Conservation (phyloP, 768 basidiomycete species). For the Macrolepiota albuminosa region DNA sequence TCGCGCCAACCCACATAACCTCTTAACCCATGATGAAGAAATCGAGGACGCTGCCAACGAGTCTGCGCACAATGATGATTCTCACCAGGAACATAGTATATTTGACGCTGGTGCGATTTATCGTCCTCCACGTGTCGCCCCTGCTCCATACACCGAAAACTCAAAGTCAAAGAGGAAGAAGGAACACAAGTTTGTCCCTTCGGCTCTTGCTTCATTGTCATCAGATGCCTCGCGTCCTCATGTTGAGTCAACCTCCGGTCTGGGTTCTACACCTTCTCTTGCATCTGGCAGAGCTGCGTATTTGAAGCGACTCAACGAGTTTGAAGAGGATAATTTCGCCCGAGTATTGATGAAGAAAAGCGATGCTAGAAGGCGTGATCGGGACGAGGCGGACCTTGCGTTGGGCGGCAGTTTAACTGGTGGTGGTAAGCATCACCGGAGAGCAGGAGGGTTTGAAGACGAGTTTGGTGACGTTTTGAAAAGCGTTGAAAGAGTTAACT, state of each 20-base stretch:
- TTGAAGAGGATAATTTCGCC: slow-evolving; percentile 94
- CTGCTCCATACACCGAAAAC: slow-evolving; percentile 71
- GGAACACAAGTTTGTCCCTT: slow-evolving; percentile 54
- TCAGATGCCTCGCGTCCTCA: slow-evolving; percentile 68
- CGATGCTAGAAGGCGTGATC: slow-evolving; percentile 61
- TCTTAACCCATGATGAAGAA: slow-evolving; percentile 40
- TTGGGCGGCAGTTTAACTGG: slow-evolving; percentile 64
- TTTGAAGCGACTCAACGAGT: slow-evolving; percentile 75
- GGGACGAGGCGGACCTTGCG: slow-evolving; percentile 86
- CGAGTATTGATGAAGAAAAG: slow-evolving; percentile 88
- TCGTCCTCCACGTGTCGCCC: slow-evolving; percentile 83
- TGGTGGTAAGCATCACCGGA: slow-evolving; percentile 43
- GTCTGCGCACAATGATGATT: background rate
- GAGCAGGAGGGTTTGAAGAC: slow-evolving; percentile 72
- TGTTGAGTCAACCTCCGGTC: slow-evolving; percentile 66
- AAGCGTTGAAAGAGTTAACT: slow-evolving; percentile 46
- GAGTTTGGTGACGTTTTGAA: slow-evolving; percentile 81
- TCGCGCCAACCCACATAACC: slow-evolving; percentile 80
- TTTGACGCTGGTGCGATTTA: slow-evolving; percentile 50
- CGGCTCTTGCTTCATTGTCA: slow-evolving; percentile 59
- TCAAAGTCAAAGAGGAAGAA: slow-evolving; percentile 44
- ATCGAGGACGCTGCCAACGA: slow-evolving; percentile 15
- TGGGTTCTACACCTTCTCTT: slow-evolving; percentile 57
- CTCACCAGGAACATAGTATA: background rate
- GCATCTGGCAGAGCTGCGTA: slow-evolving; percentile 70